Percentiles rank a stretch among this genome's conserved stretches.
These are phyloP conservation scores for Diphasiastrum complanatum DNA, from an alignment of 83 land plant genomes.

Conservation along the genomic window DNA sequence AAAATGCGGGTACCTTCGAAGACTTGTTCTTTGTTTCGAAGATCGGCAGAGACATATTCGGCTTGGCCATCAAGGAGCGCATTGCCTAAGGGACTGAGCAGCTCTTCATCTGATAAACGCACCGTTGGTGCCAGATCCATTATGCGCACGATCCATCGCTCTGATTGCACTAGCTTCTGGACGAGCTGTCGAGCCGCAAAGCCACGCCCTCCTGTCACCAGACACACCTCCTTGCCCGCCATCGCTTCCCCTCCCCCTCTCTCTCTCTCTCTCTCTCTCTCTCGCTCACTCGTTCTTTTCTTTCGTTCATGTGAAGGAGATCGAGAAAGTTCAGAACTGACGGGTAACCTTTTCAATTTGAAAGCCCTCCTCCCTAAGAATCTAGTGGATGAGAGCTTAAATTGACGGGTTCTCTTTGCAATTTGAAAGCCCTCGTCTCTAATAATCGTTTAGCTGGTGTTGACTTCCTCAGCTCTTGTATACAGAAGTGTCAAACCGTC, in stretches of 20 bases:
- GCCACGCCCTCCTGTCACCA: conserved; percentile 92
- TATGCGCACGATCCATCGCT: conserved; percentile 51
- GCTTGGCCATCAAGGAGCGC: conserved; percentile 53
- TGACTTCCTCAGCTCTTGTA: too few species aligned
- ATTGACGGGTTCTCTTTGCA: too few species aligned
- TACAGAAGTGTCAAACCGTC: too few species aligned
- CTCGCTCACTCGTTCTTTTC: too few species aligned
- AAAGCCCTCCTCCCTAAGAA: too few species aligned
- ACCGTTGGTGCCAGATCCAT: conserved; percentile 59
- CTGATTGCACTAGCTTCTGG: conserved; percentile 48
- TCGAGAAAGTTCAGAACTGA: too few species aligned
- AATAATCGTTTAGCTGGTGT: too few species aligned
- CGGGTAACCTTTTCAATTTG: too few species aligned
- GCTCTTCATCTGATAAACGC: conserved; percentile 45
- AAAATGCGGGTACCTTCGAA: conserved; percentile 40
- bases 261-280: conserved; percentile 16
- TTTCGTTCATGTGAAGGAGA: too few species aligned
- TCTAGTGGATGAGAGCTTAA: too few species aligned
- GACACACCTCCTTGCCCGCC: conserved; percentile 38
- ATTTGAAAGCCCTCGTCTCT: too few species aligned
- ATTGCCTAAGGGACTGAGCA: conserved; percentile 44
- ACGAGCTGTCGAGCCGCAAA: conserved; percentile 82
- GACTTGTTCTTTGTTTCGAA: conserved; percentile 59
- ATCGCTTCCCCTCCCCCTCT: conserved; percentile 15
- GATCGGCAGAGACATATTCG: conserved; percentile 52